Evolutionary conservation across 768 basidiomycete genomes (phyloP).

Genomic region (Trametes punicea): DNA sequence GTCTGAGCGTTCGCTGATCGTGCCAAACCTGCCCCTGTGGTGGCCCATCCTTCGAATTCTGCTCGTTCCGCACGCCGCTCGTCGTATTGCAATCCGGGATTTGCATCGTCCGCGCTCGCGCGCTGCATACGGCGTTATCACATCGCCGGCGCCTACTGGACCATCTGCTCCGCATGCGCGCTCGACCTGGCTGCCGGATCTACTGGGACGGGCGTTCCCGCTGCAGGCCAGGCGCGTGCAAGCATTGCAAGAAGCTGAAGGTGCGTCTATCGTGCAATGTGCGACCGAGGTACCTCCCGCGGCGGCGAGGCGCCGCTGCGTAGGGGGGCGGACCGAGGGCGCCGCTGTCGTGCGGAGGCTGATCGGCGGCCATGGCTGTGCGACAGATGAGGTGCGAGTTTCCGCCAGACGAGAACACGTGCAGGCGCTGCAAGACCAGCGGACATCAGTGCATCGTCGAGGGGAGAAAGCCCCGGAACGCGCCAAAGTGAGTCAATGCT

Average conservation of each 20-base stretch:
- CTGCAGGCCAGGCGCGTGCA: slow-evolving; percentile 74
- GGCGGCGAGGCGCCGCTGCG: neutral
- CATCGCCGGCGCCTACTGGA: slow-evolving; percentile 3
- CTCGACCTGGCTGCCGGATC: neutral
- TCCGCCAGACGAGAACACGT: slow-evolving; percentile 67
- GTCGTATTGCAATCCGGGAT: slow-evolving; percentile 11
- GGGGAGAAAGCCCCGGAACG: slow-evolving; percentile 72
- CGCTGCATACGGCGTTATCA: slow-evolving; percentile 9
- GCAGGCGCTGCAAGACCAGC: slow-evolving; percentile 68
- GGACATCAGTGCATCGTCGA: slow-evolving; percentile 82
- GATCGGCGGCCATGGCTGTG: slow-evolving; percentile 15
- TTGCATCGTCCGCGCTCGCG: neutral
- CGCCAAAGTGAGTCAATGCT: slow-evolving; percentile 68
- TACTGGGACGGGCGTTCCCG: neutral
- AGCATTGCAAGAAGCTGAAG: slow-evolving; percentile 86
- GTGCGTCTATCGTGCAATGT: slow-evolving; percentile 38
- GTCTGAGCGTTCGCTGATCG: neutral
- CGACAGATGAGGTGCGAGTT: slow-evolving; percentile 85
- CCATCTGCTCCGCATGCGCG: neutral
- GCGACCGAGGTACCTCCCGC: slow-evolving; percentile 12
- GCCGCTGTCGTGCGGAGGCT: slow-evolving; percentile 12
- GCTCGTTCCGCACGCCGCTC: neutral
- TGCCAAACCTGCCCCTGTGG: neutral
- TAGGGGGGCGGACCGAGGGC: slow-evolving; percentile 5
- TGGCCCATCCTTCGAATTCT: neutral